A percentile compares a stretch with the other conserved stretches of the same genome.
Evolutionary conservation across 2,329 filamentous ascomycete species (phyloP).

Genomic region (Ophiocordyceps camponoti-floridani): DNA sequence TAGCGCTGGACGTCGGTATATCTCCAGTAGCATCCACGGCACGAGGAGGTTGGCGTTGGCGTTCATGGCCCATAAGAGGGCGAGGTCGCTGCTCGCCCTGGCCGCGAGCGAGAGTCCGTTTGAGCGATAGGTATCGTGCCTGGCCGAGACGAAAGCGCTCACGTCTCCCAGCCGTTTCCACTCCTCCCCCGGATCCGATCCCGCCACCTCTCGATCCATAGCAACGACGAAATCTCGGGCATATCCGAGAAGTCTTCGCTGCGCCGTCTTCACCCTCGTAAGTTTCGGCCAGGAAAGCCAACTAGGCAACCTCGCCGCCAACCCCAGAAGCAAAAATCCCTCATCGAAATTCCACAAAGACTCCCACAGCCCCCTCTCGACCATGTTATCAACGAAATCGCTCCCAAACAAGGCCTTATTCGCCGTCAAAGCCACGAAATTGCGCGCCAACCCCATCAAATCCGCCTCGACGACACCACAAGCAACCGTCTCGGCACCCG

Average conservation of each 20-base stretch:
- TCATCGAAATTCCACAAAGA: slow-evolving; percentile 19
- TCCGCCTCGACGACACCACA: slow-evolving; percentile 14
- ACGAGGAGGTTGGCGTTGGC: slow-evolving; percentile 18
- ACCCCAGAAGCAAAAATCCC: slow-evolving; percentile 10
- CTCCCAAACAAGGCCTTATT: slow-evolving; percentile 19
- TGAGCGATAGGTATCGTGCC: slow-evolving; percentile 12
- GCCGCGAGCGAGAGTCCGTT: slow-evolving; percentile 12
- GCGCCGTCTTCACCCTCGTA: slow-evolving; percentile 12
- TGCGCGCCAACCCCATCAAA: slow-evolving; percentile 14
- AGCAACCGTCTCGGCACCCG: slow-evolving; percentile 11
- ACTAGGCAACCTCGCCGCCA: slow-evolving; percentile 13
- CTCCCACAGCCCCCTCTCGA: slow-evolving; percentile 14
- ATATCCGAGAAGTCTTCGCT: slow-evolving; percentile 10
- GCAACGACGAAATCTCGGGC: slow-evolving; percentile 17
- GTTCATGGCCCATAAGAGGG: slow-evolving; percentile 19
- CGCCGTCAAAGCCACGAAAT: slow-evolving; percentile 17
- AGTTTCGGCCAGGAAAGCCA: slow-evolving; percentile 14
- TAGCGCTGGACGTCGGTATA: slow-evolving; percentile 19
- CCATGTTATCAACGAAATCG: slow-evolving; percentile 22
- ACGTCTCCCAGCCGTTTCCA: slow-evolving; percentile 20
- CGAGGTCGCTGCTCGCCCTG: slow-evolving; percentile 16
- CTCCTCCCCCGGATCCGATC: slow-evolving; percentile 12
- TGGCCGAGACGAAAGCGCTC: slow-evolving; percentile 13
- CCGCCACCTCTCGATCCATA: slow-evolving; percentile 14
- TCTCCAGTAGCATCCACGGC: slow-evolving; percentile 22